Conservation (phyloP, 2,329 filamentous ascomycete species). For the Colletotrichum incanum region DNA sequence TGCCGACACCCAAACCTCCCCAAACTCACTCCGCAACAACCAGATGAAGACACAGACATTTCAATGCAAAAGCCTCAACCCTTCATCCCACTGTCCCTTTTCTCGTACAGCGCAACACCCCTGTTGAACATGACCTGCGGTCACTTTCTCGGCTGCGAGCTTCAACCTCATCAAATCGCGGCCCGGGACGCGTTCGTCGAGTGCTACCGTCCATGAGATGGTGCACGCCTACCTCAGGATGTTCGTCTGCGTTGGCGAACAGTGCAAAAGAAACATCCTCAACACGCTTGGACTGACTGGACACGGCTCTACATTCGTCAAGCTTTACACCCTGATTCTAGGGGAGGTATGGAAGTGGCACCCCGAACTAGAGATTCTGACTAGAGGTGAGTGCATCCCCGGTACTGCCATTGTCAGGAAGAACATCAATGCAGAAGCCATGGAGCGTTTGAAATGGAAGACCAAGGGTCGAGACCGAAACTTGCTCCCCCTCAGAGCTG, state of each 20-base stretch:
- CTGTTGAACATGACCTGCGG: conserved; percentile 16
- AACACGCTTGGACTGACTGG: conserved; percentile 27
- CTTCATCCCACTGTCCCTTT: neutral
- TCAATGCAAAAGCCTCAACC: neutral
- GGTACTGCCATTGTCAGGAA: neutral
- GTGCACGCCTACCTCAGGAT: conserved; percentile 27
- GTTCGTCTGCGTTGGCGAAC: conserved; percentile 10
- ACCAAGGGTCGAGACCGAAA: neutral
- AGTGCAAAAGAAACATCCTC: conserved; percentile 2
- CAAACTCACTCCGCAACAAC: neutral
- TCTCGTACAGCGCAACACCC: neutral
- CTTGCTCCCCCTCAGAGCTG: neutral
- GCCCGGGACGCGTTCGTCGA: neutral
- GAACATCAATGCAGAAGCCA: too few relatives aligned
- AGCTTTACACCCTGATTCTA: conserved; percentile 1
- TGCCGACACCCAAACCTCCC: neutral
- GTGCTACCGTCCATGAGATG: conserved; percentile 36
- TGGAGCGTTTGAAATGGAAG: neutral
- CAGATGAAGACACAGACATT: neutral
- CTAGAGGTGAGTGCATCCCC: neutral
- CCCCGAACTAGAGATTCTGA: neutral
- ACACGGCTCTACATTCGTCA: conserved; percentile 14
- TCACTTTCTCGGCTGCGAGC: neutral
- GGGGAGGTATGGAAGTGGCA: conserved; percentile 20
- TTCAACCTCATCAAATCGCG: neutral